phyloP scores from a whole-genome alignment of 345 rosid genomes.

The Zanthoxylum bungeanum region DNA sequence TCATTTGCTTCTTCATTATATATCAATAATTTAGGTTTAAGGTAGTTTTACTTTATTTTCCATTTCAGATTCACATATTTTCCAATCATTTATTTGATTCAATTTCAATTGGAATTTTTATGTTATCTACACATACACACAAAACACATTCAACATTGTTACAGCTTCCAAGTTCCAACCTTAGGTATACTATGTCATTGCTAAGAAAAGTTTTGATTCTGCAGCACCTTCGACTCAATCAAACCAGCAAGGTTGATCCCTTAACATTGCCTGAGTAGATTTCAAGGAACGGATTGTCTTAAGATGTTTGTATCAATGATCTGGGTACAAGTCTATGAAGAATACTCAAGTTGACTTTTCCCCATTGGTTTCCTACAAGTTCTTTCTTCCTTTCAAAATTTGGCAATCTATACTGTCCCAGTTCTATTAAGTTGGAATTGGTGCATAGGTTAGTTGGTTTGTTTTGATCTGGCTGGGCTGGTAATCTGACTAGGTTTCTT shows the following conservation, averaged over 20 bases:
- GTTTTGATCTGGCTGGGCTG: too few species aligned
- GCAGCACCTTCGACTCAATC: conserved; percentile 68
- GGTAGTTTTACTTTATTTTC: too few species aligned
- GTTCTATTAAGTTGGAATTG: not conserved
- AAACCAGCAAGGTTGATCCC: conserved; percentile 71
- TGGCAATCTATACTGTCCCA: not conserved
- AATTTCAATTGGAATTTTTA: too few species aligned
- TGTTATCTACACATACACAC: too few species aligned
- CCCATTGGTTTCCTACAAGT: too few species aligned
- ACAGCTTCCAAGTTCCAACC: too few species aligned
- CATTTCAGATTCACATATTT: too few species aligned
- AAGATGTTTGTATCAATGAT: conserved; percentile 86
- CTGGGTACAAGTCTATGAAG: conserved; percentile 51
- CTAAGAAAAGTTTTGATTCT: conserved; percentile 17
- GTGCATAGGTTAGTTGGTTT: conserved; percentile 3
- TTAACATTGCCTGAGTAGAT: conserved; percentile 66
- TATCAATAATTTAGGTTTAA: too few species aligned
- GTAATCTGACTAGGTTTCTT: too few species aligned
- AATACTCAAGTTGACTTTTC: conserved; percentile 8
- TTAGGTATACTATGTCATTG: conserved; percentile 4
- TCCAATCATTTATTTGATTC: too few species aligned
- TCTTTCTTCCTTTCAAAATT: too few species aligned
- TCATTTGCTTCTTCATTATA: too few species aligned
- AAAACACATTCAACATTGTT: not conserved
- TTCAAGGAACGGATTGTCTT: conserved; percentile 68